Base-by-base conservation (phyloP, 345 rosid genomes). In the Lumnitzera littorea region DNA sequence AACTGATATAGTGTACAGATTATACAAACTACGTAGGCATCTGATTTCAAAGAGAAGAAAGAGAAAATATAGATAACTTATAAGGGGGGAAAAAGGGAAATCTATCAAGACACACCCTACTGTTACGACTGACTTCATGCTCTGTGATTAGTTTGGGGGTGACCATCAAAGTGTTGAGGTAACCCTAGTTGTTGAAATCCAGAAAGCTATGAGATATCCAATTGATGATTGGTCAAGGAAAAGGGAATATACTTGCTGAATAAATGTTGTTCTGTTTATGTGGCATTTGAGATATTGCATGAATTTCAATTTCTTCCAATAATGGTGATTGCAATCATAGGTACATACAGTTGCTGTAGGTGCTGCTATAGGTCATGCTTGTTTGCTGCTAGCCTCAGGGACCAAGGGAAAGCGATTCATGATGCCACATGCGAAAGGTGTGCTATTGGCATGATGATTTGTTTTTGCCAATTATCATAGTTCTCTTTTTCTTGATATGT, bases 341-440 rank as follows among this genome's bases (percentile, higher is more conserved):
- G 76, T 87, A 70, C 86, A 81, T 71, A 92, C 96, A 10, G 82
- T 89, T 47, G 80, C 78, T 63, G 79, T 87, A 46, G 96, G 96
- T 53, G 82, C 83, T 64, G 96, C 97, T 61, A 74, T 81, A 15
- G 97, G 97, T 53, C 87, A 84, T 48, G 91, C 96, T 55, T 85
- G 94, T 71, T 72, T 94, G 15, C 73, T 94, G 50, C 91, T 87
- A 59, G 85, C 97, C 47, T 82, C 99, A 11, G 98, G 98, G 27
- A 76, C 83, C 31, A 80, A 80, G 81, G 97, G 96, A 63, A 80
- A 83, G 61, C 80, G 99, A 51, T 90, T 73, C 71, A 87, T 87
- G 95, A 77, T 87, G 91, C 94, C 91, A 29, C 91, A 88, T 72
- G 79, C 99, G 53, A 87, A 80, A 87, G 85, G 98, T 89, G 73